A percentile compares a stretch with the other conserved stretches of the same genome.
Conservation (phyloP, 352 stramenopile genomes). For the Phytophthora sojae region DNA sequence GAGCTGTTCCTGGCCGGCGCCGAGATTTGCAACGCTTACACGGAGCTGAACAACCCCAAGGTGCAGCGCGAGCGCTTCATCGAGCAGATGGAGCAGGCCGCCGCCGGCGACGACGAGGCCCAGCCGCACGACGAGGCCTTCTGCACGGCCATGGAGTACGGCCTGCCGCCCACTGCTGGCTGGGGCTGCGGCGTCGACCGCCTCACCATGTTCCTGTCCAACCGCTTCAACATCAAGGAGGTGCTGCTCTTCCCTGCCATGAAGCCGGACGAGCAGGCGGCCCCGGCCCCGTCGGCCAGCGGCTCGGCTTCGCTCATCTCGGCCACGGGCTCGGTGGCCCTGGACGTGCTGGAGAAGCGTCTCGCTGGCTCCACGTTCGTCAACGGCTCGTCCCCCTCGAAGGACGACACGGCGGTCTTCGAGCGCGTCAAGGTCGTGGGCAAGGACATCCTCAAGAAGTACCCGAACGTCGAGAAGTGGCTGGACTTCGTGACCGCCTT, state of each 20-base stretch:
- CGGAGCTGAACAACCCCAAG: conserved; percentile 98
- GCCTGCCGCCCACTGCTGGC: conserved; percentile 97
- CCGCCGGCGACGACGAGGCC: conserved; percentile 82
- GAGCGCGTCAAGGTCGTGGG: conserved; percentile 83
- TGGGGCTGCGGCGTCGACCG: conserved; percentile 98
- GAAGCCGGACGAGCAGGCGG: conserved; percentile 94
- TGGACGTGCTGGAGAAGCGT: conserved; percentile 77
- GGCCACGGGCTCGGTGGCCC: conserved; percentile 48
- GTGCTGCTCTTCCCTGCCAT: conserved; percentile 99
- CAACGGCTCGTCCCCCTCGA: conserved; percentile 73
- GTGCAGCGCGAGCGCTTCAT: conserved; percentile 87
- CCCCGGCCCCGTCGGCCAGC: conserved; percentile 22
- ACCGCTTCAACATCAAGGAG: conserved; percentile 97
- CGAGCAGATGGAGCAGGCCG: conserved; percentile 83
- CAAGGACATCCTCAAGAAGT: conserved; percentile 77
- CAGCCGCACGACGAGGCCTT: conserved; percentile 96
- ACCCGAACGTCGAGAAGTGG: conserved; percentile 84
- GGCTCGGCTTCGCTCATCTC: conserved; percentile 33
- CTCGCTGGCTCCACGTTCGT: conserved; percentile 67
- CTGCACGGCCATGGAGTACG: conserved; percentile 95
- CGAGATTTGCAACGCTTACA: conserved; percentile 99
- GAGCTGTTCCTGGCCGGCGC: conserved; percentile 98
- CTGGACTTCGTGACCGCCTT: conserved; percentile 76
- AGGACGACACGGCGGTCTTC: conserved; percentile 71
- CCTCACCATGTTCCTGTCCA: conserved; percentile 97